Base-by-base conservation (phyloP, 1,139 yeast species). In the Blastobotrys ciferrii region DNA sequence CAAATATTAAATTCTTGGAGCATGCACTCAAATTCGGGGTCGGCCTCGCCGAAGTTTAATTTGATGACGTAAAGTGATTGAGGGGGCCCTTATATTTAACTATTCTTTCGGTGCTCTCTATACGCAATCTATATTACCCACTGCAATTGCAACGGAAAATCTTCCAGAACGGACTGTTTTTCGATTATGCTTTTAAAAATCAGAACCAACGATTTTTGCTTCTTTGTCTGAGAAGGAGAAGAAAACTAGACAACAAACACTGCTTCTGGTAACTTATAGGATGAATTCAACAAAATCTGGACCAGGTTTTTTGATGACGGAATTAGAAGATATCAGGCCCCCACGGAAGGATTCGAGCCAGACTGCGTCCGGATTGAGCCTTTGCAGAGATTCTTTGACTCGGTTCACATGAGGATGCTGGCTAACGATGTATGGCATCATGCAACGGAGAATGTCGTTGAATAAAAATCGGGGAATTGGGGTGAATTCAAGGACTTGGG, bases 331-430 rank as follows among this genome's bases (percentile, higher is more conserved):
- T 17, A 36, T 9, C n/a, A 5, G 28, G 3, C 40, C 40, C 6
- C n/a, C n/a, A 14, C 38, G 20, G 32, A 14, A 28, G 18, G 33
- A 30, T 37, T 48, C 57, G 14, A 58, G 38, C 62, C 62, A 58
- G 9, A 56, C 58, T 4, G 55, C 51, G 45, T 60, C 63, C 1
- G 52, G 43, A 20, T 60, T 57, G 7, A 58, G 48, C 2, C 13
- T 36, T 17, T 56, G 53, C 31, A 60, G 37, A 14, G 57, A 51
- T 13, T 41, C 42, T 13, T 36, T 36, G 11, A 36, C 25, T 12
- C 40, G 42, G 14, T 43, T 25, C 11, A 42, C 48, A 3, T 12
- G 9, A 17, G 40, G 20, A 12, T 46, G 38, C 14, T 28, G 12
- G 11, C 32, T 17, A 4, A 35, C 45, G 23, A 61, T 49, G 25